These are phyloP conservation scores for Gracilaria domingensis DNA, from an alignment of 23 red algal species.

Conservation along the genomic window DNA sequence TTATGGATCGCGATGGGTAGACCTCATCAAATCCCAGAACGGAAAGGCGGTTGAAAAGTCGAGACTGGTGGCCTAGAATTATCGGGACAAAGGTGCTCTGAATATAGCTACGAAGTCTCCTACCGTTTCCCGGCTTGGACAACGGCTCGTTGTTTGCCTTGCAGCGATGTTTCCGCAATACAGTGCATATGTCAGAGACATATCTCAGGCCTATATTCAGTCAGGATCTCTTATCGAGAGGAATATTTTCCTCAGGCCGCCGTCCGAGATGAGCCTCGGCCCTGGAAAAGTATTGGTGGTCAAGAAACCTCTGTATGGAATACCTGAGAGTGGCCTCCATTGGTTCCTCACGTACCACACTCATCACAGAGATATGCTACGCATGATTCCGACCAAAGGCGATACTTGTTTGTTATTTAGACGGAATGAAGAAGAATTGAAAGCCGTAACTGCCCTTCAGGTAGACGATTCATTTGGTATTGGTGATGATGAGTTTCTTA, in stretches of 20 bases:
- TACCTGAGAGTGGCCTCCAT: no score
- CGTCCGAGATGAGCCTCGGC: no score
- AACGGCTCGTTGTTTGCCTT: not conserved
- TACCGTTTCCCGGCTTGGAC: not conserved
- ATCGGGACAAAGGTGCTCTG: not conserved
- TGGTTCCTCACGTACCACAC: no score
- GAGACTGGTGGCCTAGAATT: not conserved
- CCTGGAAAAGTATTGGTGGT: no score
- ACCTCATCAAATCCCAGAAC: not conserved
- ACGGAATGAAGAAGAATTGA: no score
- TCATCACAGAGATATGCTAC: no score
- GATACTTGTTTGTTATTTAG: no score
- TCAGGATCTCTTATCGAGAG: not conserved
- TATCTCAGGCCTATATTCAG: conserved; percentile 49
- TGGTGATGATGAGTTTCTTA: conserved; percentile 10
- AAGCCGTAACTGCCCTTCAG: no score
- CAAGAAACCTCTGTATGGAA: no score
- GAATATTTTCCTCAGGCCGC: no score
- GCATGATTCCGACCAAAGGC: no score
- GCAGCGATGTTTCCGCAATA: conserved; percentile 11
- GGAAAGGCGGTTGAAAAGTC: conserved; percentile 3
- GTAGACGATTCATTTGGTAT: conserved; percentile 2
- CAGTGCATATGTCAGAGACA: conserved; percentile 13
- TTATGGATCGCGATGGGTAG: not conserved
- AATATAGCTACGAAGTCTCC: conserved; percentile 1